phyloP scores from a whole-genome alignment of 352 stramenopile genomes.

The Stramenopiles sp. region DNA sequence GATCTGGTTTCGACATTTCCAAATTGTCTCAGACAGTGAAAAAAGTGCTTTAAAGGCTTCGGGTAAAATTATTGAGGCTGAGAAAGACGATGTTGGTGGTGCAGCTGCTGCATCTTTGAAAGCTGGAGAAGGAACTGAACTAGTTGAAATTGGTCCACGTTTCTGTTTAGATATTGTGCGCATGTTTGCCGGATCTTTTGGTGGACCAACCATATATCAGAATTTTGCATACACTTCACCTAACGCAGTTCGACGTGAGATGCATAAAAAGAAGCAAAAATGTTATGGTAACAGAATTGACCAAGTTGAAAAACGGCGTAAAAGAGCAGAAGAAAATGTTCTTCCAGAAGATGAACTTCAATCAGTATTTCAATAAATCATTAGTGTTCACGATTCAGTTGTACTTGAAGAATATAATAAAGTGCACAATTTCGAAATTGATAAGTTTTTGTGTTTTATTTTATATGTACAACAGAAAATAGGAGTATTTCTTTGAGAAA shows the following conservation, averaged over 20 bases:
- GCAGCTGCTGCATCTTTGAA: slow-evolving; percentile 61
- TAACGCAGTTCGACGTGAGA: slow-evolving; percentile 13
- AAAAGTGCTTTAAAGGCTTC: slow-evolving; percentile 8
- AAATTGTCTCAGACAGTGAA: slow-evolving; percentile 33
- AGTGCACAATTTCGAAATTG: no score
- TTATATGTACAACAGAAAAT: no score
- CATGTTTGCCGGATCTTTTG: slow-evolving; percentile 92
- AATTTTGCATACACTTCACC: slow-evolving; percentile 88
- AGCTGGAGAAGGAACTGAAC: slow-evolving; percentile 49
- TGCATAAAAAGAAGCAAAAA: background rate
- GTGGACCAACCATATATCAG: slow-evolving; percentile 82
- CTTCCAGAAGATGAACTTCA: background rate
- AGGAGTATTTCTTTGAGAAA: no score
- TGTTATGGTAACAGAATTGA: background rate
- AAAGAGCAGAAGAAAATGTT: slow-evolving; percentile 7
- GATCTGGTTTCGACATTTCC: slow-evolving; percentile 97
- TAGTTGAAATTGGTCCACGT: slow-evolving; percentile 93
- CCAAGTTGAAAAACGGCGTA: background rate
- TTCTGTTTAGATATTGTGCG: slow-evolving; percentile 93
- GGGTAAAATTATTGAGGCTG: no score
- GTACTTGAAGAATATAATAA: no score
- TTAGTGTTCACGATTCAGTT: no score
- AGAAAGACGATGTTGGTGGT: no score
- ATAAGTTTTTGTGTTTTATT: no score
- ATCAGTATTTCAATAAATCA: slow-evolving; percentile 7